phyloP scores from a whole-genome alignment of 352 stramenopile species.

The Blastocystis sp. region DNA sequence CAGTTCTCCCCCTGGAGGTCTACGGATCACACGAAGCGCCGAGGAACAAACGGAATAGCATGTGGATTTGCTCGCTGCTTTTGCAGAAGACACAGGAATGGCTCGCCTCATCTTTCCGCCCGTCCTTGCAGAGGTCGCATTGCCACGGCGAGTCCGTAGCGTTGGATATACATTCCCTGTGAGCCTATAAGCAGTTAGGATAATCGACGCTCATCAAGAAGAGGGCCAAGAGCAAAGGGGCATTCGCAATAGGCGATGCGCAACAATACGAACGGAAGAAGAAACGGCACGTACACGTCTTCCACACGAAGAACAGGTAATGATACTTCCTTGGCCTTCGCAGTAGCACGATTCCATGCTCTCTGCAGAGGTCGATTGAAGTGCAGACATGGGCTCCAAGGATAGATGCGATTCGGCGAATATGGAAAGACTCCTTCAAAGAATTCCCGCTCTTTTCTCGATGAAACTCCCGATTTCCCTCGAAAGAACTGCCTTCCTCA shows the following conservation, averaged over 20 bases:
- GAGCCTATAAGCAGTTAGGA: not conserved
- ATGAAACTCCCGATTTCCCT: not conserved
- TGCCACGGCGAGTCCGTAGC: not conserved
- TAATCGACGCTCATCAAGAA: not conserved
- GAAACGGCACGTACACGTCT: not conserved
- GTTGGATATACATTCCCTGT: not conserved
- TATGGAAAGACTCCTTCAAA: not conserved
- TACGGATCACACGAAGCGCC: not conserved
- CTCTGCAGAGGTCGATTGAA: not conserved
- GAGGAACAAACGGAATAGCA: not conserved
- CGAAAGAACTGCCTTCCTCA: too few relatives aligned
- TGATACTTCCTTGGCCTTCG: not conserved
- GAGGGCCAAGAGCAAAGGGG: too few relatives aligned
- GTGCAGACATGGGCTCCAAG: not conserved
- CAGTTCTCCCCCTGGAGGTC: not conserved
- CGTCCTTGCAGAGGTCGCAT: not conserved
- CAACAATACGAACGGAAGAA: too few relatives aligned
- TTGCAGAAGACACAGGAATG: not conserved
- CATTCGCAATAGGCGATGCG: too few relatives aligned
- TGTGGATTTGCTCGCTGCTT: not conserved
- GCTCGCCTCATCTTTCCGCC: not conserved
- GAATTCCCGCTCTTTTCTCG: not conserved
- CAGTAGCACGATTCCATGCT: slow-evolving; percentile 17
- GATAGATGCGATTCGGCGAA: not conserved
- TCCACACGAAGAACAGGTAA: not conserved